Evolutionary conservation across 2,329 filamentous ascomycete species (phyloP).

Genomic region (Colletotrichum sp.): DNA sequence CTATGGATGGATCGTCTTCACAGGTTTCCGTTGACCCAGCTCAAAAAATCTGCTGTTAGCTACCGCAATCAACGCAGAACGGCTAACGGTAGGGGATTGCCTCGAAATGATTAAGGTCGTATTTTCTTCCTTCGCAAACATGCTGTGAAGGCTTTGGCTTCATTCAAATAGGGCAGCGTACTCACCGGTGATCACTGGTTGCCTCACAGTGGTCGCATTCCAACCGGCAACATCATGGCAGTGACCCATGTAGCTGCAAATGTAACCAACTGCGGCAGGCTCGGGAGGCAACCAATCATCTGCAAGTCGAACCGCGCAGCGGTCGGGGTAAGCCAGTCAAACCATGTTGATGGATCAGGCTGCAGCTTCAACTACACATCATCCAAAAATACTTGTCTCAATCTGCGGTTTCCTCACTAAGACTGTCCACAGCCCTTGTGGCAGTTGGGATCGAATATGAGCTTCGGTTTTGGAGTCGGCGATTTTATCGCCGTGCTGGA

Average conservation of each 20-base stretch:
- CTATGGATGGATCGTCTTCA: neutral
- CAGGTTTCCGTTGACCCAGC: neutral
- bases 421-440: neutral
- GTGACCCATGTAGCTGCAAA: neutral
- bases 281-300: neutral
- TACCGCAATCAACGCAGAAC: neutral
- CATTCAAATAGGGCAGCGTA: neutral
- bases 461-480: neutral
- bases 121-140: neutral
- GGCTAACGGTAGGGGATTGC: fast-evolving
- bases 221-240: fast-evolving
- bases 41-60: neutral
- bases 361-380: neutral
- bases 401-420: neutral
- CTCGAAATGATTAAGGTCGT: neutral
- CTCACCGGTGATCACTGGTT: fast-evolving
- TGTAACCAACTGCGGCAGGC: too few species aligned
- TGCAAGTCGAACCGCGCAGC: neutral
- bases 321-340: neutral
- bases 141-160: neutral
- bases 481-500: neutral
- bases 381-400: neutral
- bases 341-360: neutral
- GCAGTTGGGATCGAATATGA: neutral
- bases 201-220: neutral